A percentile compares a stretch with the other conserved stretches of the same genome.
Conservation (phyloP, 257 asterid species). For the Verbena officinalis region DNA sequence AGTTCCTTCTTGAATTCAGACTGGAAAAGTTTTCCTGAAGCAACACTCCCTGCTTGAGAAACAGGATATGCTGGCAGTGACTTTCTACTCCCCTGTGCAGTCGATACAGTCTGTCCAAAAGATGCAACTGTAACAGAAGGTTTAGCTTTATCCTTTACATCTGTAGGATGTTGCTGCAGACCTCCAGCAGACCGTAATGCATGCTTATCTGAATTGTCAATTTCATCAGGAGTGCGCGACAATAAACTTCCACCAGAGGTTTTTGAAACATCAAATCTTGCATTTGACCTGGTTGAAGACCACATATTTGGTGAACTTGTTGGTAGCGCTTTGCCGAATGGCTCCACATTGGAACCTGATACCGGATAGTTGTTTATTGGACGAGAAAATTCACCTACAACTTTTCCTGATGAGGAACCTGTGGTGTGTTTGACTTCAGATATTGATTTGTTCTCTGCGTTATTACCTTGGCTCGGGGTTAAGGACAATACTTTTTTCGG, state of each 20-base stretch:
- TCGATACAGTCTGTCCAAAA: slow-evolving; percentile 39
- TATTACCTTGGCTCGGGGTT: slow-evolving; percentile 33
- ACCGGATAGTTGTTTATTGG: slow-evolving; percentile 37
- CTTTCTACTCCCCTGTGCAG: slow-evolving; percentile 41
- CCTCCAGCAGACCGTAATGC: slow-evolving; percentile 41
- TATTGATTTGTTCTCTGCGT: slow-evolving; percentile 35
- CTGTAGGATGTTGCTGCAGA: slow-evolving; percentile 39
- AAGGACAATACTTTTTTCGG: slow-evolving; percentile 30
- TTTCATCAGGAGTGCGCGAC: slow-evolving; percentile 29
- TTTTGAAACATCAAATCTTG: slow-evolving; percentile 31
- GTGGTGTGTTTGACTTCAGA: slow-evolving; percentile 45
- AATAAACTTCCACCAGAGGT: slow-evolving; percentile 40
- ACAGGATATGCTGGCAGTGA: slow-evolving; percentile 38
- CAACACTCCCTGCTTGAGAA: slow-evolving; percentile 41
- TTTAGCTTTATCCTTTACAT: slow-evolving; percentile 42
- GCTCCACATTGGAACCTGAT: slow-evolving; percentile 36
- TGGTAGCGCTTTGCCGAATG: slow-evolving; percentile 38
- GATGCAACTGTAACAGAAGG: slow-evolving; percentile 40
- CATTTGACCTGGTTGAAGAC: slow-evolving; percentile 42
- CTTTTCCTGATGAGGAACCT: slow-evolving; percentile 39
- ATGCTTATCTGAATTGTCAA: slow-evolving; percentile 39
- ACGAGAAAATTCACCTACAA: slow-evolving; percentile 38
- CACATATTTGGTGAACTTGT: slow-evolving; percentile 38
- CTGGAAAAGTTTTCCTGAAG: slow-evolving; percentile 45
- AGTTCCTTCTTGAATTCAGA: slow-evolving; percentile 44